Percentiles rank a stretch among this genome's conserved stretches.
These are phyloP conservation scores for Leccinellum albellum DNA, from an alignment of 768 basidiomycete genomes.

Conservation along the genomic window DNA sequence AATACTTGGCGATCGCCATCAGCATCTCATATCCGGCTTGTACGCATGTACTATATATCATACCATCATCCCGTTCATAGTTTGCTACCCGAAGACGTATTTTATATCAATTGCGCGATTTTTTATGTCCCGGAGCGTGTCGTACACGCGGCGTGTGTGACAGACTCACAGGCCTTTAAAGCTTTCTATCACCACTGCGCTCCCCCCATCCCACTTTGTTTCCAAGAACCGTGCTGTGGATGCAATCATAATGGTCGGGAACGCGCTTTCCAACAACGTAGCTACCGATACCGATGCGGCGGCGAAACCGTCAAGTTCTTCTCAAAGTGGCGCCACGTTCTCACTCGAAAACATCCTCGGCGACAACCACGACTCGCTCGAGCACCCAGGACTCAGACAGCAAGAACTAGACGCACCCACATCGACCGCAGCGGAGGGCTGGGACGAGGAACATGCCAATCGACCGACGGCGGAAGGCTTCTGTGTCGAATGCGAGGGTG, in stretches of 20 bases:
- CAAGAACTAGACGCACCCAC: conserved; percentile 33
- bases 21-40: conserved; percentile 1
- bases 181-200: conserved; percentile 10
- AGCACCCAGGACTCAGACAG: conserved; percentile 42
- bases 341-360: conserved; percentile 71
- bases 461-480: conserved; percentile 55
- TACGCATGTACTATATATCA: conserved; percentile 20
- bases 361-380: conserved; percentile 57
- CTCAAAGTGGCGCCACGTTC: conserved; percentile 32
- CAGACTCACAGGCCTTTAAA: conserved; percentile 3
- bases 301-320: background rate
- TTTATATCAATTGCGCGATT: background rate
- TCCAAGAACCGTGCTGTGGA: conserved; percentile 1
- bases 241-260: conserved; percentile 22
- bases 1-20: background rate
- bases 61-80: conserved; percentile 1
- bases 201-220: conserved; percentile 3
- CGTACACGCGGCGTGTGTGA: conserved; percentile 27
- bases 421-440: conserved; percentile 43
- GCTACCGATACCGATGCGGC: conserved; percentile 12
- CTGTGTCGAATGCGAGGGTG: conserved; percentile 87
- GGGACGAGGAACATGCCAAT: conserved; percentile 60
- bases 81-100: background rate
- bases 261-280: conserved; percentile 13
- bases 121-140: conserved; percentile 2